Evolutionary conservation across 2,329 filamentous ascomycete species (phyloP), one percentile per base, ranked within the genome.

Genomic region (Parastagonospora avenae): DNA sequence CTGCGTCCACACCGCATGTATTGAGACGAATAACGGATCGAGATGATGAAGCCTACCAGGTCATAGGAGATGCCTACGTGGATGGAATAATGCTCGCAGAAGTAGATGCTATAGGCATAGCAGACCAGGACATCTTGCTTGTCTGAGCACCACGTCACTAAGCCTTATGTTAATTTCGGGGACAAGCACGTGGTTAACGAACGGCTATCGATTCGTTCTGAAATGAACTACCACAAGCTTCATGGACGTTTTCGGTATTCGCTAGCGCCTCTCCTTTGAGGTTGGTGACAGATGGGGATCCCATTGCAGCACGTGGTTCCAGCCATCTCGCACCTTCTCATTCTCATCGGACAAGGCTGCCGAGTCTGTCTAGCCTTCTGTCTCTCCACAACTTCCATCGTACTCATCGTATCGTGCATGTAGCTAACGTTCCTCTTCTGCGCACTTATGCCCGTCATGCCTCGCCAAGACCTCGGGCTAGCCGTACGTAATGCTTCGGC

Each of bases 61-160:
- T 50, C 1, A 7, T 54, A 7, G 46, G 50, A 4, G 42, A 47
- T 16, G 46, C 42, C 2, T 50, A 43, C 8, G 46, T 54, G 9
- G 10, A 38, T 37, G 39, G 16, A 15, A 12, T 54, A 5, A 50
- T 54, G 51, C 8, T 36, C 27, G 35, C 29, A 12, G 38, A 54
- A 11, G 29, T 36, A 4, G 51, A 54, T 32, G 10, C 8, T 1
- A 12, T 43, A 29, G 39, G 32, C n/a, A 15, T 44, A 9, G 24
- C 32, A 11, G 46, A 31, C 2, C 28, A 36, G 9, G 46, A 48
- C 8, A 27, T 54, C 8, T 16, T 46, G 4, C 27, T 50, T 9
- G 43, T 42, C 10, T 45, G 7, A 37, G 19, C 19, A 24, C 19
- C 19, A 24, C 5, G 3, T 5, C 19, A 3, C 19, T 5, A 24